These are phyloP conservation scores for Hymenoscyphus infarciens DNA, from an alignment of 2,329 filamentous ascomycete species.

Conservation along the genomic window DNA sequence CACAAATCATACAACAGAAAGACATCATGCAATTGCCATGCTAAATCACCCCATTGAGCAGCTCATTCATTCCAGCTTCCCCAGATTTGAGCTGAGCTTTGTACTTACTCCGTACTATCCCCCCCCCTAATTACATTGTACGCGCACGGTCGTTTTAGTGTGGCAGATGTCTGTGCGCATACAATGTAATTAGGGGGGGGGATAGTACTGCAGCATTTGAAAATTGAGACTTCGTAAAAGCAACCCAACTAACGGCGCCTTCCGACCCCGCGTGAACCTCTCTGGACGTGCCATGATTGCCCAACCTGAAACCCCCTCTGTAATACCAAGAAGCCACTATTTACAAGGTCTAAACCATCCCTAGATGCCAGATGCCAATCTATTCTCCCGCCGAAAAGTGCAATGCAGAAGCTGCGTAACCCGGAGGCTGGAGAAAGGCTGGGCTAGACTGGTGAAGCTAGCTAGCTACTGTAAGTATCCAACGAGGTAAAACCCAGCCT, in stretches of 20 bases:
- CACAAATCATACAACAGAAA: neutral
- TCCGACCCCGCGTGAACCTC: slow-evolving; percentile 16
- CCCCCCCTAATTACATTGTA: no score
- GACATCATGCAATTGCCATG: slow-evolving; percentile 14
- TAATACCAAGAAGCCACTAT: no score
- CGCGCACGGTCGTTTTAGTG: no score
- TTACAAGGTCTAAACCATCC: neutral
- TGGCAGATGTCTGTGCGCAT: no score
- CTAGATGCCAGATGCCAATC: neutral
- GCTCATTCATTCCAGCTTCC: neutral
- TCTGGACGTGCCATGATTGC: slow-evolving; percentile 6
- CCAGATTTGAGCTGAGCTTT: slow-evolving; percentile 4
- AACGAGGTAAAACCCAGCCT: neutral
- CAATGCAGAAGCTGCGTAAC: neutral
- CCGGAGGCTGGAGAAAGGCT: neutral
- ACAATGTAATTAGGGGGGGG: no score
- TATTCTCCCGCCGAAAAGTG: slow-evolving; percentile 3
- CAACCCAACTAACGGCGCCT: slow-evolving; percentile 6
- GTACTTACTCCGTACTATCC: no score
- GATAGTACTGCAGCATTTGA: neutral
- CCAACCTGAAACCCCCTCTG: slow-evolving; percentile 5
- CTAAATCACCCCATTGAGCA: slow-evolving; percentile 16
- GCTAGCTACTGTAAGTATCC: neutral
- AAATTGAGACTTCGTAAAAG: slow-evolving; percentile 1
- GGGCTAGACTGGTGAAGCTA: neutral